phyloP scores from a whole-genome alignment of 2,329 filamentous ascomycete genomes.

The Furcasterigmium sp. region DNA sequence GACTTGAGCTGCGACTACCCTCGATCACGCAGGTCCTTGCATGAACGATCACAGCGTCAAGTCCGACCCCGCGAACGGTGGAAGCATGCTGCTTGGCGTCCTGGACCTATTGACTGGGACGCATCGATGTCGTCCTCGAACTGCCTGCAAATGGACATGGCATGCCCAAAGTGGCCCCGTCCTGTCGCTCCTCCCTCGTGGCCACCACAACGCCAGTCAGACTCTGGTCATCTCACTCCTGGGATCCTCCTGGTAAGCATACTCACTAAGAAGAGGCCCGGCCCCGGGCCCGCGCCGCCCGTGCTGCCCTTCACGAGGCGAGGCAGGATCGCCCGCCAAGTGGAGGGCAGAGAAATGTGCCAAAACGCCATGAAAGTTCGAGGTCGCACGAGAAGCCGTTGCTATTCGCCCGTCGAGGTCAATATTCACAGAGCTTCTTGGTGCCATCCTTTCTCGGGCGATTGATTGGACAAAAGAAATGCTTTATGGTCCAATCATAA shows the following conservation, averaged over 20 bases:
- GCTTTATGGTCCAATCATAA: background rate
- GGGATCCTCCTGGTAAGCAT: background rate
- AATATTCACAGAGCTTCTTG: background rate
- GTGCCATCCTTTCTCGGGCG: background rate
- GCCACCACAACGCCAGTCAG: background rate
- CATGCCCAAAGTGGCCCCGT: too few species aligned
- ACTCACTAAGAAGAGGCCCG: conserved; percentile 3
- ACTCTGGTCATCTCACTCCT: background rate
- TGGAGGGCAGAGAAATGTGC: background rate
- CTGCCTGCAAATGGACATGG: too few species aligned
- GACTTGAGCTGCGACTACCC: too few species aligned
- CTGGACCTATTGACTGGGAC: too few species aligned
- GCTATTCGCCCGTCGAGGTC: background rate
- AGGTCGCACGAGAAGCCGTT: background rate
- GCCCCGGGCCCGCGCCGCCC: background rate
- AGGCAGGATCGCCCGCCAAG: background rate
- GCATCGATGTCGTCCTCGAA: too few species aligned
- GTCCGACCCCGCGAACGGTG: too few species aligned
- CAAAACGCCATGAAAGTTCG: background rate
- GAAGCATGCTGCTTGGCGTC: background rate
- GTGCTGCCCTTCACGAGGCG: too few species aligned
- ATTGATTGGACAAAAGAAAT: background rate
- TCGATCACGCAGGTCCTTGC: too few species aligned
- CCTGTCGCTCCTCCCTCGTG: background rate
- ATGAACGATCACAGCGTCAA: background rate